Evolutionary conservation across 208 protist species (phyloP).

Genomic region (Leishmania mexicana): DNA sequence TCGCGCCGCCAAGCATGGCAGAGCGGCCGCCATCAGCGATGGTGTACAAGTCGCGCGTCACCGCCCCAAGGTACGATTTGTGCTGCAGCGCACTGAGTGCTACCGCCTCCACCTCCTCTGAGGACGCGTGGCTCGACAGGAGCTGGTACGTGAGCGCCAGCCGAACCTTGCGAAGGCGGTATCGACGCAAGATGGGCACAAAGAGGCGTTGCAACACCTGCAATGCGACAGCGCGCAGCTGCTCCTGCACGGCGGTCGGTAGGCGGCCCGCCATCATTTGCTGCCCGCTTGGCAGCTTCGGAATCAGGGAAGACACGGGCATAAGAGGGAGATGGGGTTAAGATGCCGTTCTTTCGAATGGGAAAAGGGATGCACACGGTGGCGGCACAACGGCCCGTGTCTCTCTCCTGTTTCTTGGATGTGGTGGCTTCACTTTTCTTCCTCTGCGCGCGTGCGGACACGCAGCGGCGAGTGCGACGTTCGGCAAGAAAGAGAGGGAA

Average conservation of each 20-base stretch:
- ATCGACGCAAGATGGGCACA: conserved; percentile 38
- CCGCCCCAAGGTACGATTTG: conserved; percentile 41
- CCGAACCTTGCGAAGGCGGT: conserved; percentile 25
- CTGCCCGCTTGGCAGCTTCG: conserved; percentile 43
- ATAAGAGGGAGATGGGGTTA: neutral
- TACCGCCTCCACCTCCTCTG: conserved; percentile 29
- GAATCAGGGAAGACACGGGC: conserved; percentile 5
- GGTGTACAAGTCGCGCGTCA: conserved; percentile 18
- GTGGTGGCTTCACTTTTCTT: neutral
- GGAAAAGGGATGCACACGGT: neutral
- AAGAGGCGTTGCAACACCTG: conserved; percentile 51
- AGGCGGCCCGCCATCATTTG: conserved; percentile 33
- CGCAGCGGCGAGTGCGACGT: neutral
- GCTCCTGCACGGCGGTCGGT: conserved; percentile 35
- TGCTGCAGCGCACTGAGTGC: conserved; percentile 35
- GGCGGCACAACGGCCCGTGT: neutral
- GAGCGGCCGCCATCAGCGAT: neutral
- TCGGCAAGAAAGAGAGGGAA: neutral
- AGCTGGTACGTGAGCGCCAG: conserved; percentile 23
- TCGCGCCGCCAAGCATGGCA: neutral
- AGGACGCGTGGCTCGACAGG: conserved; percentile 12
- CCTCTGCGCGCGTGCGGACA: neutral
- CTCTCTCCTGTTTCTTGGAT: neutral
- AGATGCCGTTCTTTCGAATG: neutral
- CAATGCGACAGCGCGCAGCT: conserved; percentile 46